Evolutionary conservation across 805 yeast species (phyloP), one percentile per base, ranked within the genome.

Genomic region (Cyberlindnera japonica): DNA sequence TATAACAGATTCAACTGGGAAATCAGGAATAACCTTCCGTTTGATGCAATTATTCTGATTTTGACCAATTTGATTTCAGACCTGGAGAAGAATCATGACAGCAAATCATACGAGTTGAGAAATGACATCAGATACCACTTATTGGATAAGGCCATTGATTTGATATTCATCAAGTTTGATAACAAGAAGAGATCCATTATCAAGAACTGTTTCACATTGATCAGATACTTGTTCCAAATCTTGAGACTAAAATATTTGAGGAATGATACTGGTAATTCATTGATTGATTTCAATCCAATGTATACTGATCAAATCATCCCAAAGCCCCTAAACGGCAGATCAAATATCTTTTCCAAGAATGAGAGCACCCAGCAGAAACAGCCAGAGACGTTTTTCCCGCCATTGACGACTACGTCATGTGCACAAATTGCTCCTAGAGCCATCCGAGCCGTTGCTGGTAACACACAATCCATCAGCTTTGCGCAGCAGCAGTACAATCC

Each of bases 1-100:
- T 74, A 71, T 53, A 76, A 76, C 6, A 68, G 71, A 41, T 78
- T 65, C 55, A 78, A 77, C 49, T 78, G 83, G 83, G 78, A 76
- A 47, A 67, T 77, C 35, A 71, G 77, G 51, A 64, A 80, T 33
- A 74, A 76, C n/a, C 69, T 78, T 35, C 84, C 84, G 3, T 63
- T 77, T 37, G 82, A 78, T 56, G 75, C 80, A 7, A 67, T 78
- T 13, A 72, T 77, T 12, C 55, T 77, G 38, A 59, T 77, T 44
- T 63, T 75, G 48, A 72, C 75, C 12, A 73, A 77, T 23, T 64
- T 78, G 36, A 68, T 75, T 3, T 72, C 76, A 7, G 79, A 77
- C 53, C 63, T 76, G 53, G 60, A 55, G 29, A 53, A 53, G 40
- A 64, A 64, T 42, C 50, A 59, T 11, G 51, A 58, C 21, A 50